Base-by-base conservation (phyloP, 164 flowering plant species). In the Hamamelis virginiana region DNA sequence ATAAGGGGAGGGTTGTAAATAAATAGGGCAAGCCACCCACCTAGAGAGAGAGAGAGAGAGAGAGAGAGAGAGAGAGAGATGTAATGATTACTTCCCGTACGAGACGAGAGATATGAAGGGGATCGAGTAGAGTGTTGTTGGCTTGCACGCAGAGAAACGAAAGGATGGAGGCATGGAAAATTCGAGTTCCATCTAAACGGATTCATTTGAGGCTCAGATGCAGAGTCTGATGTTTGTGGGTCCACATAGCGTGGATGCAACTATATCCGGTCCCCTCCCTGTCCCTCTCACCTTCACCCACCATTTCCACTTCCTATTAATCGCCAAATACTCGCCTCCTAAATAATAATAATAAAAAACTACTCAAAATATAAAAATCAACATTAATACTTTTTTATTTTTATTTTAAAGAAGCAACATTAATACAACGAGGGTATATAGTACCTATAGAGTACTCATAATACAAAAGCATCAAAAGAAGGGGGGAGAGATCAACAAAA, bases 71-170 rank as follows among this genome's bases (percentile, higher is more conserved):
- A 63, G 69, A 69, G 72, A 56, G 68, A 67, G 70, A 38, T 10
- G 73, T 69, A 73, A 77, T 77, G 74, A 73, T 73, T 67, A 67
- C 52, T 21, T 62, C 18, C 66, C 70, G 80, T 69, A 73, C 72
- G 59, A 51, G 68, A 66, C 46, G 68, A 69, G 47, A 46, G 77
- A 74, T 73, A 22, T 33, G 41, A 2, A n/a, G n/a, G n/a, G n/a
- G n/a, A n/a, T n/a, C n/a, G n/a, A n/a, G n/a, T n/a, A n/a, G n/a
- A 33, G 73, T 69, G 72, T 75, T n/a, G n/a, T 70, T 72, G 59
- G 77, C 85, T 79, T 82, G 85, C 84, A 80, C 82, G 83, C 85
- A 83, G 81, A 80, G 82, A 79, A 76, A 78, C 79, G 74, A 70
- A 76, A 78, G 80, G 74, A 70, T 69, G 15, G 64, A 38, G 41